Conservation (phyloP, 352 stramenopile genomes). For the Globisporangium spiculum region DNA sequence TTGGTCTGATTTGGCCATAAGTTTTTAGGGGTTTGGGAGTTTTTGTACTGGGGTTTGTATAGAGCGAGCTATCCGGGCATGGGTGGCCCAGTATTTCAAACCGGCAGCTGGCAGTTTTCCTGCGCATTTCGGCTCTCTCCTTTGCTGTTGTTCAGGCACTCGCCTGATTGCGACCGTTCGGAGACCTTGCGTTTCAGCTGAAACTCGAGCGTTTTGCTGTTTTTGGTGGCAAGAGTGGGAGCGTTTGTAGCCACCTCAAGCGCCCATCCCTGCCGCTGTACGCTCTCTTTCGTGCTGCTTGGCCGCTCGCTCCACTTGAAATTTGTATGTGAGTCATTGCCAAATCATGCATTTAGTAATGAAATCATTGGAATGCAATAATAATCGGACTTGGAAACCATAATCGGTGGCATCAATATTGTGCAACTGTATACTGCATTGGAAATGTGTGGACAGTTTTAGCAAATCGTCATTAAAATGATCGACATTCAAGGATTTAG, state of each 20-base stretch:
- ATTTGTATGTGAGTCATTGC: background rate
- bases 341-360: background rate
- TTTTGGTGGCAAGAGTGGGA: background rate
- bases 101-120: background rate
- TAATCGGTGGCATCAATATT: background rate
- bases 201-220: background rate
- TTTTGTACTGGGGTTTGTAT: background rate
- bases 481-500: background rate
- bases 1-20: background rate
- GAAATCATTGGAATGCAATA: background rate
- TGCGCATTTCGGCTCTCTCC: background rate
- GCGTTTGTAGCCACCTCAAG: background rate
- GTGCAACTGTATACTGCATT: background rate
- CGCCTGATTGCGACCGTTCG: background rate
- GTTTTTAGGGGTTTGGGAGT: background rate
- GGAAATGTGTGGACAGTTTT: background rate
- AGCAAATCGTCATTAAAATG: background rate
- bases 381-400: background rate
- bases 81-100: too few species aligned
- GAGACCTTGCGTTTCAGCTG: background rate
- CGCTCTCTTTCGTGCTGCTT: background rate
- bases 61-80: background rate
- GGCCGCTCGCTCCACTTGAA: background rate
- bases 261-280: background rate
- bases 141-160: background rate